A percentile compares a stretch with the other conserved stretches of the same genome.
Evolutionary conservation across 2,329 filamentous ascomycete genomes (phyloP).

Genomic region (Neonectria magnoliae): DNA sequence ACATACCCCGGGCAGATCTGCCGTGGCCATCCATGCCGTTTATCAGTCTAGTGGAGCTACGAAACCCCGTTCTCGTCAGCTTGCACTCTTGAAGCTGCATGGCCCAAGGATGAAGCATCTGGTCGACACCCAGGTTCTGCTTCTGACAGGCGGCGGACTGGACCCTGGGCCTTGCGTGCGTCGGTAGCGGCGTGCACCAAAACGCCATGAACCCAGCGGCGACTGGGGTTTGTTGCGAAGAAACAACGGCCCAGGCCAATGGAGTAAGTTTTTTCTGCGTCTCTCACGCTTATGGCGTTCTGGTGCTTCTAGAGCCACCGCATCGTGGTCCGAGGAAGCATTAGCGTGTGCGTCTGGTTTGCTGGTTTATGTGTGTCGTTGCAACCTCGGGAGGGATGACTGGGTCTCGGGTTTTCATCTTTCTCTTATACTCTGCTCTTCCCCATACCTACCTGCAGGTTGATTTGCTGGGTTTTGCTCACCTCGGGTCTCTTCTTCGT

Average conservation of each 20-base stretch:
- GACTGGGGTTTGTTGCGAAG: neutral
- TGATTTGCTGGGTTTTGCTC: neutral
- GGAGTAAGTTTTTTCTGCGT: neutral
- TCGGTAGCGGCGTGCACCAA: neutral
- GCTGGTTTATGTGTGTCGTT: conserved; percentile 7
- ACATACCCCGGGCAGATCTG: neutral
- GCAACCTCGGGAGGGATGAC: neutral
- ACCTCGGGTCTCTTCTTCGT: neutral
- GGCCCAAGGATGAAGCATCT: neutral
- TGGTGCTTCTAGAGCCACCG: conserved; percentile 6
- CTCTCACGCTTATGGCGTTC: conserved; percentile 6
- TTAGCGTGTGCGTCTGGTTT: conserved; percentile 5
- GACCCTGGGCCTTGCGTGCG: neutral
- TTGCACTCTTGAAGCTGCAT: neutral
- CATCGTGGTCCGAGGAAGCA: neutral
- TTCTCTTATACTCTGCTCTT: neutral
- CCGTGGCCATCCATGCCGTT: neutral
- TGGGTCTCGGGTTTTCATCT: neutral
- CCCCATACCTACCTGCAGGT: neutral
- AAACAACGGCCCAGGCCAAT: neutral
- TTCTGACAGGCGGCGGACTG: neutral
- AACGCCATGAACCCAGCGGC: conserved; percentile 2
- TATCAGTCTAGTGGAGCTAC: neutral
- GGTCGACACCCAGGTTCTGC: neutral
- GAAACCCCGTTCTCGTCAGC: neutral